Conservation (phyloP, 768 basidiomycete genomes). For the Termitomyces sp. region DNA sequence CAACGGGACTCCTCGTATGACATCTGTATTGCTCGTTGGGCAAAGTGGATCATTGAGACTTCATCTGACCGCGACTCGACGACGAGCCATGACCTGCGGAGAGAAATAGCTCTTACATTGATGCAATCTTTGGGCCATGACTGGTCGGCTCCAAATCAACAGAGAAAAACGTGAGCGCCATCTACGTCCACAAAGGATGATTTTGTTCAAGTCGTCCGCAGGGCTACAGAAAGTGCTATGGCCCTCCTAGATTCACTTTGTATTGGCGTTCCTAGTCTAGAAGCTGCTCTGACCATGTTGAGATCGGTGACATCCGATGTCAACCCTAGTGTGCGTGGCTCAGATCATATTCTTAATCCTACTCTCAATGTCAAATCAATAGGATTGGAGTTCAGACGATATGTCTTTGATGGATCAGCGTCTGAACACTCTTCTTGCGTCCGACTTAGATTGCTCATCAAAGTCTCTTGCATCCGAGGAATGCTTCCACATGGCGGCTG, state of each 20-base stretch:
- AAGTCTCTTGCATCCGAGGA: not conserved
- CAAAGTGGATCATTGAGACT: constrained; percentile 48
- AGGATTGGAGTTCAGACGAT: constrained; percentile 50
- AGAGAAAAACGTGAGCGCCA: constrained; percentile 29
- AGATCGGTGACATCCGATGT: constrained; percentile 11
- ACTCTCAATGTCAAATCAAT: not conserved
- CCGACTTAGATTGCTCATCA: constrained; percentile 8
- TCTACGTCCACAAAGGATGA: not conserved
- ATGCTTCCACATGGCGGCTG: not conserved
- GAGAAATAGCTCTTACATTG: constrained; percentile 38
- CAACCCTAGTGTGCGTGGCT: constrained; percentile 16
- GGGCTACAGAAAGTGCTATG: constrained; percentile 18
- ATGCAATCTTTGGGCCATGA: constrained; percentile 43
- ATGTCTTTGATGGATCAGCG: constrained; percentile 54
- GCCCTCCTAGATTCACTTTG: constrained; percentile 38
- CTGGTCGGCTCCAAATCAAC: constrained; percentile 11
- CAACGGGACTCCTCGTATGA: constrained; percentile 41
- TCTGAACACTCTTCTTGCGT: constrained; percentile 30
- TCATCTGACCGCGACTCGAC: constrained; percentile 26
- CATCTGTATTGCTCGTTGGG: constrained; percentile 66
- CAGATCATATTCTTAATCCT: constrained; percentile 1
- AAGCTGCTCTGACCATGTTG: constrained; percentile 19
- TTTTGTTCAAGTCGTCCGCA: constrained; percentile 3
- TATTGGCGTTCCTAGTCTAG: constrained; percentile 28
- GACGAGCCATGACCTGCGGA: constrained; percentile 35